Evolutionary conservation across 2,329 filamentous ascomycete species (phyloP).

Genomic region (Sclerotinia glacialis): DNA sequence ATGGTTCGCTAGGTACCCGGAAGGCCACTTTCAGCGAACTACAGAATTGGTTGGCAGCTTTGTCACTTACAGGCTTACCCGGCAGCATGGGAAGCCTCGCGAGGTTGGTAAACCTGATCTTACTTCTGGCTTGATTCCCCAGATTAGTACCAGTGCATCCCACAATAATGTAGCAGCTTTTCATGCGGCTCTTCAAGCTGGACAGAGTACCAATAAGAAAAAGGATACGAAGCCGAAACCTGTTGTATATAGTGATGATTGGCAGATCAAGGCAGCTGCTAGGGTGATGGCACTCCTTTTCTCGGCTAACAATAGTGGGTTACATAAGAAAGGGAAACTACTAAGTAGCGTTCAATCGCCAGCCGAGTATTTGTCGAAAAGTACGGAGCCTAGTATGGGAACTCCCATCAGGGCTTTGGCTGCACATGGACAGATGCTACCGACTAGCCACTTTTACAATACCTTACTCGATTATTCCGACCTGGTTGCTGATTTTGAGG

Average conservation of each 20-base stretch:
- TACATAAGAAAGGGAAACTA: slow-evolving; percentile 41
- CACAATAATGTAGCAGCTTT: slow-evolving; percentile 48
- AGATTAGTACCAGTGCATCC: slow-evolving; percentile 57
- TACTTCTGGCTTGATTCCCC: slow-evolving; percentile 68
- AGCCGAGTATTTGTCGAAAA: slow-evolving; percentile 5
- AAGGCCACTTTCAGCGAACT: slow-evolving; percentile 64
- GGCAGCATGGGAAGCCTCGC: slow-evolving; percentile 66
- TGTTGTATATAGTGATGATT: slow-evolving; percentile 74
- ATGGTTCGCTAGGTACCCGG: slow-evolving; percentile 73
- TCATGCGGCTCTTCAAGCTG: slow-evolving; percentile 70
- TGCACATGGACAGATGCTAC: slow-evolving; percentile 64
- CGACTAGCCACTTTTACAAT: slow-evolving; percentile 85
- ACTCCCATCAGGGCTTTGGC: slow-evolving; percentile 36
- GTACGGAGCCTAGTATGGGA: slow-evolving; percentile 11
- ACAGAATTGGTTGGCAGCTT: slow-evolving; percentile 78
- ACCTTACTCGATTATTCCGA: slow-evolving; percentile 84
- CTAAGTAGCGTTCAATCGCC: slow-evolving; percentile 39
- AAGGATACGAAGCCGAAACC: slow-evolving; percentile 54
- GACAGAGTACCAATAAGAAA: slow-evolving; percentile 64
- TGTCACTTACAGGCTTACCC: slow-evolving; percentile 73
- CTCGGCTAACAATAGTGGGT: slow-evolving; percentile 66
- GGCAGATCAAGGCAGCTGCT: slow-evolving; percentile 81
- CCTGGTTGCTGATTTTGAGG: slow-evolving; percentile 79
- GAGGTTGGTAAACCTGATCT: slow-evolving; percentile 55
- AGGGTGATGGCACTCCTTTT: slow-evolving; percentile 79